Base-by-base conservation (phyloP, 768 basidiomycete species). In the Termitomyces sp. region DNA sequence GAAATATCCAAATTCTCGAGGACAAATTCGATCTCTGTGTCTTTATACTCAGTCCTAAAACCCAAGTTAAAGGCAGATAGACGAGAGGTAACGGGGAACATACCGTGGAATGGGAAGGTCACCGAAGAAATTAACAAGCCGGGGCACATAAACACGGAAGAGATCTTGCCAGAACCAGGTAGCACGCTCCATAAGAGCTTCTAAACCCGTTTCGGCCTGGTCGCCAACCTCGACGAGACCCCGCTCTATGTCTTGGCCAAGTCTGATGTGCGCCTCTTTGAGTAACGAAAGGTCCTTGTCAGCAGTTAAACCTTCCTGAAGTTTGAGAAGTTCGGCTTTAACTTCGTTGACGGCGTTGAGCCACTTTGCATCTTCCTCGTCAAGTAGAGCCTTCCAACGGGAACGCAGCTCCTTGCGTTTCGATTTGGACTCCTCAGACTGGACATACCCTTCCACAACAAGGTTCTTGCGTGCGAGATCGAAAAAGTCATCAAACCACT, bases 151-250 rank as follows among this genome's bases (percentile, higher is more conserved):
- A 16, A 92, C 87, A 63, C 86, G 88, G 75, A 90, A 86, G 7
- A 92, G 59, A 59, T 94, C 92, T 67, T 86, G 81, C 86, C 86
- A 89, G 72, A 90, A 82, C 88, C 88, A 90, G 1, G 84, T 79
- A 6, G 81, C 79, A 47, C 85, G 80, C 54, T 87, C 84, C 60
- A 86, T 65, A 4, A 80, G 77, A 10, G 77, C 77, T 65, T 84
- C 78, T 45, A 84, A 45, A 6, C 79, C 77, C 0, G 73, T 72
- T 62, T 73, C 61, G 8, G 77, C 70, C 59, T 76, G 66, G 36
- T 71, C 65, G 5, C 77, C 63, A 7, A 68, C 72, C 26, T 70
- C 70, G 22, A 64, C 73, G 48, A 73, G 61, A 0, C 75, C 78
- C 22, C 70, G 61, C 65, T 82, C 78, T n/a, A 86, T 40, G 47